These are phyloP conservation scores for Blastobotrys elegans DNA, from an alignment of 1,139 yeast species.

Conservation along the genomic window DNA sequence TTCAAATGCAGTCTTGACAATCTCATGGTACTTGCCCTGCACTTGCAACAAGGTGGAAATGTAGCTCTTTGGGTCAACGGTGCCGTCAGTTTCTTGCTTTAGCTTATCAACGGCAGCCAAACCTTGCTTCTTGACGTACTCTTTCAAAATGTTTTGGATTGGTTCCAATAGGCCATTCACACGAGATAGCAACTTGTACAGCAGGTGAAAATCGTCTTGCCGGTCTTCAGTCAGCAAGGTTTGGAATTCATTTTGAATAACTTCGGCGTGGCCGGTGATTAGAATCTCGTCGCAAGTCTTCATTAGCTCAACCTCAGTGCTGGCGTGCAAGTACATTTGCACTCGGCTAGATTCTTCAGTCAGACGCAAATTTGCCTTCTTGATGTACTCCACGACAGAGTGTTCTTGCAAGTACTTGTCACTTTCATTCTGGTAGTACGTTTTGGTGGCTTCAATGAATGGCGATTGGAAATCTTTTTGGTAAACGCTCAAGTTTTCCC, in stretches of 20 bases:
- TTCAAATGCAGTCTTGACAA: slow-evolving; percentile 67
- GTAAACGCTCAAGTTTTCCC: slow-evolving; percentile 77
- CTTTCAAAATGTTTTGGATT: slow-evolving; percentile 66
- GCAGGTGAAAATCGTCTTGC: slow-evolving; percentile 68
- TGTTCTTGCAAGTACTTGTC: slow-evolving; percentile 59
- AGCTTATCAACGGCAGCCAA: slow-evolving; percentile 61
- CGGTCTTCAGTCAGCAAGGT: slow-evolving; percentile 70
- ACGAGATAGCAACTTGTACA: slow-evolving; percentile 71
- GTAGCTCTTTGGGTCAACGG: slow-evolving; percentile 70
- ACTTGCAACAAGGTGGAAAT: slow-evolving; percentile 71
- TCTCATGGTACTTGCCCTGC: slow-evolving; percentile 58
- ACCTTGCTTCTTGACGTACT: slow-evolving; percentile 72
- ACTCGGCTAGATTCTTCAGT: slow-evolving; percentile 78
- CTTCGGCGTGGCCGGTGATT: slow-evolving; percentile 72
- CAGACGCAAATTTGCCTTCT: slow-evolving; percentile 75
- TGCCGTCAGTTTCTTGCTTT: slow-evolving; percentile 41
- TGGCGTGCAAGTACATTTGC: slow-evolving; percentile 77
- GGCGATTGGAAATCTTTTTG: slow-evolving; percentile 71
- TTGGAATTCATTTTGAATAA: slow-evolving; percentile 73
- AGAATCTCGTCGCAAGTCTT: slow-evolving; percentile 71
- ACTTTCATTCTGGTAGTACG: slow-evolving; percentile 70
- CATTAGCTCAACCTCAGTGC: slow-evolving; percentile 71
- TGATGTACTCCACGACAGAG: slow-evolving; percentile 87
- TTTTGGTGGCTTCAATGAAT: slow-evolving; percentile 68
- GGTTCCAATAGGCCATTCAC: slow-evolving; percentile 68